Base-by-base conservation (phyloP, 2,329 filamentous ascomycete genomes). In the Aspergillus costaricaensis region DNA sequence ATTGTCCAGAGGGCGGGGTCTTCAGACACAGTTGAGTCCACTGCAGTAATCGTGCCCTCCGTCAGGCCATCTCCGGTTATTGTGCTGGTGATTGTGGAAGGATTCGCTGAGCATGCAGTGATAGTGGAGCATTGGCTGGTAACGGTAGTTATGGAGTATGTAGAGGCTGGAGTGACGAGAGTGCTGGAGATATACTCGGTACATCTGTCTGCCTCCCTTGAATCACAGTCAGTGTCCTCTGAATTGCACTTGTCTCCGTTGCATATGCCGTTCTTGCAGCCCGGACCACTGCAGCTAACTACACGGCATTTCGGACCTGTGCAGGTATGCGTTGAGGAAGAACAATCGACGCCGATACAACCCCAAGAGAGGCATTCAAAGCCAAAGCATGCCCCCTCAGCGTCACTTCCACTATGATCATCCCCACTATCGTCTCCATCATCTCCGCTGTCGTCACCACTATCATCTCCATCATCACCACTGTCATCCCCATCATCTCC, bases 161-260 rank as follows among this genome's bases (percentile, higher is more conserved):
- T 66, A 5, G 62, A 63, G 3, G 32, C 57, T 3, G 58, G 47
- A 4, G 56, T 61, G 6, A 52, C 54, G 1, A 63, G 53, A 4
- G 43, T 43, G 25, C 53, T 60, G n/a, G 49, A 60, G 23, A 66
- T 57, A 5, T 17, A 60, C 14, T 62, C 62, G 2, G 62, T 66
- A 27, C 60, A 66, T 21, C 49, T 5, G 36, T 64, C 59, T 27
- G 62, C 64, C 57, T 64, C 60, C n/a, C 52, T 23, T 4, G 25
- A 8, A 38, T 66, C 60, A 38, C 62, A 67, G 52, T 65, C 63
- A 2, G 19, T 27, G 39, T 67, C 65, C 43, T 64, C 60, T 1
- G 60, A 39, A 19, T 57, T 15, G 49, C 65, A 67, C 10, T 39
- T 57, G 30, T 58, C 19, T 4, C 60, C 62, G 21, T 27, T 56